These are phyloP conservation scores for Didymella segeticola DNA, from an alignment of 2,329 filamentous ascomycete species.

Conservation along the genomic window DNA sequence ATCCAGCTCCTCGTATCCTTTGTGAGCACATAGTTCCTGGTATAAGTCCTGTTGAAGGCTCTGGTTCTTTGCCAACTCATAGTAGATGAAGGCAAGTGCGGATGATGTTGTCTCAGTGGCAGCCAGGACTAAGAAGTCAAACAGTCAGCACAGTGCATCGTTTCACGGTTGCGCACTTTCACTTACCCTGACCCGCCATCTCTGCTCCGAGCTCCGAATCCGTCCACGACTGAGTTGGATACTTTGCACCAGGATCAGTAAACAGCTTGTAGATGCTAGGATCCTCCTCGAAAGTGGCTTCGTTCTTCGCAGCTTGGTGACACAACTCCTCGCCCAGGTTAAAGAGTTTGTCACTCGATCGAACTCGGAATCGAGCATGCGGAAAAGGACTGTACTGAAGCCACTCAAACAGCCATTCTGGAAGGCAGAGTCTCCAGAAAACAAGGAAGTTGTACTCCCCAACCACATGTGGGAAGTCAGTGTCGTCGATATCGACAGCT, in stretches of 20 bases:
- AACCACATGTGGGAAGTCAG: conserved; percentile 25
- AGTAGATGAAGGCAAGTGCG: conserved; percentile 29
- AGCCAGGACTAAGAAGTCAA: conserved; percentile 16
- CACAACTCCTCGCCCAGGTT: conserved; percentile 24
- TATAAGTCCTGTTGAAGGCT: conserved; percentile 22
- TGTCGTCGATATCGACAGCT: conserved; percentile 20
- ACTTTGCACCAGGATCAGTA: conserved; percentile 24
- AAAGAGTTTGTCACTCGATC: conserved; percentile 29
- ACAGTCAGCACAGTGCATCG: neutral
- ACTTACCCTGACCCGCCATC: conserved; percentile 25
- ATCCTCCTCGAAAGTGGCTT: conserved; percentile 10
- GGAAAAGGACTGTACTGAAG: conserved; percentile 24
- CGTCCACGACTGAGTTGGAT: conserved; percentile 27
- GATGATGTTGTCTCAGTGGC: conserved; percentile 31
- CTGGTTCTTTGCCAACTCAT: conserved; percentile 26
- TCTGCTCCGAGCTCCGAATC: conserved; percentile 25
- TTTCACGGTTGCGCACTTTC: neutral
- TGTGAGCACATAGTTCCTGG: conserved; percentile 19
- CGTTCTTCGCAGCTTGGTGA: conserved; percentile 13
- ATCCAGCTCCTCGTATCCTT: conserved; percentile 29
- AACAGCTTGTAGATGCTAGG: conserved; percentile 24
- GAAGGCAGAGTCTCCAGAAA: conserved; percentile 28
- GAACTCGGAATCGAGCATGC: conserved; percentile 25
- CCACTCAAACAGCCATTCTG: conserved; percentile 29
- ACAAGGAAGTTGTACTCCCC: conserved; percentile 33